A percentile compares a stretch with the other conserved stretches of the same genome.
Conservation (phyloP, 352 stramenopile genomes). For the Blastocystis hominis region DNA sequence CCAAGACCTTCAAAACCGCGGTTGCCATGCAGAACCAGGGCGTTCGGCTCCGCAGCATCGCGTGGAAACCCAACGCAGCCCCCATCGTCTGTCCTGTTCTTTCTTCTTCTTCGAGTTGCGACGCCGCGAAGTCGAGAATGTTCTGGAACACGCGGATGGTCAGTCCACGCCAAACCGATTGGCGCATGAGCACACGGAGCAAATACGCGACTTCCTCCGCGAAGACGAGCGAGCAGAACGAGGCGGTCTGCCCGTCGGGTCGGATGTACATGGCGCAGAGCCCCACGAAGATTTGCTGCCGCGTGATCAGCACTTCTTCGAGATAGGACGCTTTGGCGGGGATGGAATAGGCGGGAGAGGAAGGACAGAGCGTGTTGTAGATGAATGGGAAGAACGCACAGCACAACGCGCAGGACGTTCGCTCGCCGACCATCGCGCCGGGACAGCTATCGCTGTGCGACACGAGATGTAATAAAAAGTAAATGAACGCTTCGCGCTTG, state of each 20-base stretch:
- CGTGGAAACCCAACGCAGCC: neutral
- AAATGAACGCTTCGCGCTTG: slow-evolving; percentile 17
- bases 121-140: neutral
- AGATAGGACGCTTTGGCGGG: neutral
- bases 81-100: neutral
- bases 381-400: slow-evolving; percentile 56
- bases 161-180: neutral
- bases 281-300: neutral
- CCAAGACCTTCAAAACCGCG: slow-evolving; percentile 42
- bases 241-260: slow-evolving; percentile 10
- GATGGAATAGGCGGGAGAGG: neutral
- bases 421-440: slow-evolving; percentile 8
- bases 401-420: slow-evolving; percentile 39
- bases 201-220: slow-evolving; percentile 48
- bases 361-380: slow-evolving; percentile 21
- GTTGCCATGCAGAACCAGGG: slow-evolving; percentile 34
- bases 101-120: neutral
- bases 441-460: slow-evolving; percentile 37
- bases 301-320: slow-evolving; percentile 17
- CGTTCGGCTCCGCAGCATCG: neutral
- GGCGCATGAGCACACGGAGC: neutral
- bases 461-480: slow-evolving; percentile 30
- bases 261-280: slow-evolving; percentile 32
- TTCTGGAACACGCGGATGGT: slow-evolving; percentile 15
- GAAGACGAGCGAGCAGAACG: slow-evolving; percentile 42